Percentiles rank a stretch among this genome's conserved stretches.
phyloP scores from a whole-genome alignment of 495 filamentous ascomycete genomes.

The Trichocladium uniseriatum region DNA sequence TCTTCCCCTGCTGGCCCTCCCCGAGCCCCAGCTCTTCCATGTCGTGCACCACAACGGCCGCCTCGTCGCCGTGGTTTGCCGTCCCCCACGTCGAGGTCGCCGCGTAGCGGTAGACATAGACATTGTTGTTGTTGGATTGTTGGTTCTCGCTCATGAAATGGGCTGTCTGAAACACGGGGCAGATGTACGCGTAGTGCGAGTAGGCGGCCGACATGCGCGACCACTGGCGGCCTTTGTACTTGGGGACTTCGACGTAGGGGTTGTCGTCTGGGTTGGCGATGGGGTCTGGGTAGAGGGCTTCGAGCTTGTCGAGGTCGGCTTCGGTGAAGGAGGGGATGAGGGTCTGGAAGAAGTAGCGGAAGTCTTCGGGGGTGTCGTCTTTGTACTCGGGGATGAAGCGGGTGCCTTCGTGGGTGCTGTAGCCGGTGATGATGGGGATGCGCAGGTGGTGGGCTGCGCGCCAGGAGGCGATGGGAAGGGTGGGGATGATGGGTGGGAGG shows the following conservation, averaged over 20 bases:
- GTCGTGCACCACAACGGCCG: conserved; percentile 48
- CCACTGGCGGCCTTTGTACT: conserved; percentile 45
- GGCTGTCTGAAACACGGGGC: conserved; percentile 54
- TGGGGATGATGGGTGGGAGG: conserved; percentile 40
- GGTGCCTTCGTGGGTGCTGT: conserved; percentile 57
- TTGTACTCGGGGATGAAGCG: conserved; percentile 42
- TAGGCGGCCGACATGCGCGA: conserved; percentile 54
- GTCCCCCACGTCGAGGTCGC: conserved; percentile 38
- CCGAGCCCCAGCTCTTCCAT: conserved; percentile 20
- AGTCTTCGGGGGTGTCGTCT: conserved; percentile 37
- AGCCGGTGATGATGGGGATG: conserved; percentile 56
- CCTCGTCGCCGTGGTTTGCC: conserved; percentile 54
- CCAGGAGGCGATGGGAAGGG: conserved; percentile 50
- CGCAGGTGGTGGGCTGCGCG: conserved; percentile 41
- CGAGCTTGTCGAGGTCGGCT: conserved; percentile 41
- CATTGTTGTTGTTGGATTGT: conserved; percentile 14
- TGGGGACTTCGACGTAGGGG: conserved; percentile 25
- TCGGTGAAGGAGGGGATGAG: conserved; percentile 45
- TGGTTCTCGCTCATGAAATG: conserved; percentile 37
- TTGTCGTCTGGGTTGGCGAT: conserved; percentile 12
- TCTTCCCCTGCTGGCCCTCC: no score
- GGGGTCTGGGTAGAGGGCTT: conserved; percentile 51
- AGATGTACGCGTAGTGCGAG: conserved; percentile 57
- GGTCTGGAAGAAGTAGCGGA: conserved; percentile 45
- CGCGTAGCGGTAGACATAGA: conserved; percentile 54